Percentiles rank a stretch among this genome's conserved stretches.
Evolutionary conservation across 139 green algal genomes (phyloP).

Genomic region (Nannochloris sp.): DNA sequence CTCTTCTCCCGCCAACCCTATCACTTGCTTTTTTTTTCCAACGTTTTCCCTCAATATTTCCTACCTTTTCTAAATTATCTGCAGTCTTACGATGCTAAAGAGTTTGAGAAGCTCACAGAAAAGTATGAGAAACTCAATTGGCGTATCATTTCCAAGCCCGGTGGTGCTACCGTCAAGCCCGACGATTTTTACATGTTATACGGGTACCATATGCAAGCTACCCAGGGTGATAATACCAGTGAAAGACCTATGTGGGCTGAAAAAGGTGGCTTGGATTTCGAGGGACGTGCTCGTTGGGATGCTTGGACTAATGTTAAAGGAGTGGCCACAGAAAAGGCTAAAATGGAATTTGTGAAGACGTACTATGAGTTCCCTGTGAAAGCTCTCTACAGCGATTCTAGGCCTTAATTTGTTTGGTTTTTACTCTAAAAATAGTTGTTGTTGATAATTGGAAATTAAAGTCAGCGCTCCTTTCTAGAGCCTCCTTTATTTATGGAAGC

Average conservation of each 20-base stretch:
- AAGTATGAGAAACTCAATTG: constrained; percentile 83
- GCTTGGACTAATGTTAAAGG: constrained; percentile 73
- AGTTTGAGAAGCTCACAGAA: constrained; percentile 53
- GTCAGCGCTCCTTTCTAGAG: too few species aligned
- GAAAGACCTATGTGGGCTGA: constrained; percentile 91
- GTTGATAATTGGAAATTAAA: too few species aligned
- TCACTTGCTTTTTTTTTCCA: neutral
- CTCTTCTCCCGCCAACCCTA: neutral
- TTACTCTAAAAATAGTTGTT: neutral
- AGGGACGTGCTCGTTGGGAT: constrained; percentile 76
- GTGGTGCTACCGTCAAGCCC: constrained; percentile 79
- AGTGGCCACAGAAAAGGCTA: constrained; percentile 47
- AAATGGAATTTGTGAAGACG: constrained; percentile 64
- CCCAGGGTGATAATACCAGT: constrained; percentile 60
- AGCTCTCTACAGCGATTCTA: constrained; percentile 65
- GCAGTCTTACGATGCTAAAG: constrained; percentile 53
- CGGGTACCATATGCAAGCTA: constrained; percentile 49
- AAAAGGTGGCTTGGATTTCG: constrained; percentile 90
- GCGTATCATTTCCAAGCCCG: constrained; percentile 82
- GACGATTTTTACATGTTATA: constrained; percentile 78
- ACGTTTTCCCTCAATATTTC: neutral
- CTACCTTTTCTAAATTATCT: neutral
- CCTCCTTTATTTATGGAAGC: too few species aligned
- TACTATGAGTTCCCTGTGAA: constrained; percentile 72
- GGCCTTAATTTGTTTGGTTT: neutral